Conservation (phyloP, 176 grass and related monocot genomes). For the Phragmites australis region DNA sequence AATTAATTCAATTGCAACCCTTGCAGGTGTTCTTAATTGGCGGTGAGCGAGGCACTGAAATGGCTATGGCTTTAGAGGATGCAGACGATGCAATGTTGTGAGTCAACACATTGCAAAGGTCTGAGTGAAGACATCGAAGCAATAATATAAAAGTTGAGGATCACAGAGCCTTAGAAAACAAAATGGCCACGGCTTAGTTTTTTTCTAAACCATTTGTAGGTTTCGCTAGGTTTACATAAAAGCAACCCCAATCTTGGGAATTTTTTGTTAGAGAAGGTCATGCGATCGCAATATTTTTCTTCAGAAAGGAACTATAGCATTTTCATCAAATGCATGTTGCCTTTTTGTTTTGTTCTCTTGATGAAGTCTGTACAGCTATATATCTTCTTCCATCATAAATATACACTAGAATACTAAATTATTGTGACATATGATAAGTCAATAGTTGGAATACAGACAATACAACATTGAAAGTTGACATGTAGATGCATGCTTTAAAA, state of each 20-base stretch:
- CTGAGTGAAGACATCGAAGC: constrained; percentile 30
- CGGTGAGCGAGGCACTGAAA: constrained; percentile 17
- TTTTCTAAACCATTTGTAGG: not conserved
- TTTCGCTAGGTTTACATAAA: constrained; percentile 29
- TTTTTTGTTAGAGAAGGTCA: not conserved
- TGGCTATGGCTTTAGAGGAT: not conserved
- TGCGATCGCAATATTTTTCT: not conserved
- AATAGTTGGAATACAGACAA: constrained; percentile 22
- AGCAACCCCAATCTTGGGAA: not conserved
- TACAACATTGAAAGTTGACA: constrained; percentile 43
- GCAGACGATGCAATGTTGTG: constrained; percentile 32
- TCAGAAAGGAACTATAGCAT: not conserved
- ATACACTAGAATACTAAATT: not conserved
- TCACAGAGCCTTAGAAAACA: constrained; percentile 18
- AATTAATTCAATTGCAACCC: not conserved
- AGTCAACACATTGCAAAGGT: constrained; percentile 48
- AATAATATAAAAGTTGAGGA: constrained; percentile 18
- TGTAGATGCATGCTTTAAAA: constrained; percentile 26
- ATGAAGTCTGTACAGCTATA: constrained; percentile 18
- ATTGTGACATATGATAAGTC: not conserved
- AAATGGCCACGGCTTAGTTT: constrained; percentile 9
- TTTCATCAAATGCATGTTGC: constrained; percentile 34
- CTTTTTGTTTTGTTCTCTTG: not conserved
- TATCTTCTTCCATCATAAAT: not conserved
- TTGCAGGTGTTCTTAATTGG: not conserved